phyloP scores from a whole-genome alignment of 1,284 basidiomycete genomes.

The Leccinum cinnamomeum region DNA sequence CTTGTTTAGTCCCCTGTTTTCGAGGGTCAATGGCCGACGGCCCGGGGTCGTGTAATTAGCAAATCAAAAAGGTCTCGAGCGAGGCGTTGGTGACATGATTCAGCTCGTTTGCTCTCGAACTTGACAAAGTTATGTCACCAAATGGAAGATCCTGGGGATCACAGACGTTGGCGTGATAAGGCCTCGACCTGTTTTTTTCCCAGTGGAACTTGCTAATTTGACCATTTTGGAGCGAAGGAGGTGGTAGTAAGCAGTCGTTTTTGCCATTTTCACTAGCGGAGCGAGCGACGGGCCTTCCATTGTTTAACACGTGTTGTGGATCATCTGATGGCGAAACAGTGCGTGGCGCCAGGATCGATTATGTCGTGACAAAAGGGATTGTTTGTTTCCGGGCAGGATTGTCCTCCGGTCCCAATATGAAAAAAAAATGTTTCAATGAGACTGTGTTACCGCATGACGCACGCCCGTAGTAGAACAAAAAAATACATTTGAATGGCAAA shows the following conservation, averaged over 20 bases:
- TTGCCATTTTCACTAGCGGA: constrained; percentile 27
- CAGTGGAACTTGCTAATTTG: constrained; percentile 28
- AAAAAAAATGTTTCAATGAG: constrained; percentile 29
- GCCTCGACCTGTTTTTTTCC: constrained; percentile 19
- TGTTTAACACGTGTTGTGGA: constrained; percentile 32
- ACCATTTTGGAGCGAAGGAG: constrained; percentile 23
- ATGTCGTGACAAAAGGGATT: constrained; percentile 20
- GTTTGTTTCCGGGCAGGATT: constrained; percentile 29
- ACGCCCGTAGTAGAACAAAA: constrained; percentile 28
- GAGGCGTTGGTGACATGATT: constrained; percentile 6
- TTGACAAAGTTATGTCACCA: constrained; percentile 20
- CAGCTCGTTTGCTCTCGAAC: constrained; percentile 20
- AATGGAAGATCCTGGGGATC: constrained; percentile 37
- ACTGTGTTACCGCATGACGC: constrained; percentile 24
- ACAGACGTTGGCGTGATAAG: constrained; percentile 24
- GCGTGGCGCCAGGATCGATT: constrained; percentile 16
- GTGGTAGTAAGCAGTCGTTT: constrained; percentile 18
- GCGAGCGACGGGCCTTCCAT: constrained; percentile 31
- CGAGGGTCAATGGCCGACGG: constrained; percentile 15
- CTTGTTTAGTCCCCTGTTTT: constrained; percentile 21
- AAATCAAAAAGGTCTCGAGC: constrained; percentile 18
- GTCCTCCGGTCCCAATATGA: constrained; percentile 29
- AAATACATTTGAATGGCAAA: constrained; percentile 23
- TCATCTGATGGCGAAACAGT: constrained; percentile 30
- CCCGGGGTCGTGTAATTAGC: constrained; percentile 16